A percentile compares a stretch with the other conserved stretches of the same genome.
phyloP scores from a whole-genome alignment of 108 stramenopile genomes.

The Nitzschia sp. region DNA sequence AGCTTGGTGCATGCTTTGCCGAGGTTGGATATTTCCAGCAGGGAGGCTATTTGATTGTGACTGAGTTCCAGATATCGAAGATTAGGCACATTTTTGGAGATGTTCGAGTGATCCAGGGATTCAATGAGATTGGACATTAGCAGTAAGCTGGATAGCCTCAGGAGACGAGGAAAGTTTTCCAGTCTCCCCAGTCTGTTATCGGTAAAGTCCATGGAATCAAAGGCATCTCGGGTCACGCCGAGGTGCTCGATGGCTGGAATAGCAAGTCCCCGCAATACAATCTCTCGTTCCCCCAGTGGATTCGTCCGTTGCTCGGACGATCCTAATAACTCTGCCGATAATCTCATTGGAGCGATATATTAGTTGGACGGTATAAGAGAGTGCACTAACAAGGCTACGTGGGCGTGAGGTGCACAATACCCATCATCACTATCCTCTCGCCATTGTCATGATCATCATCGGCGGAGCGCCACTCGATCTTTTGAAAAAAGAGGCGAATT shows the following conservation, averaged over 20 bases:
- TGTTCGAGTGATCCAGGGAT: slow-evolving; percentile 57
- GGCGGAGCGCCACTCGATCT: background rate
- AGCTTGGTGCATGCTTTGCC: slow-evolving; percentile 72
- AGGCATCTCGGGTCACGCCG: slow-evolving; percentile 74
- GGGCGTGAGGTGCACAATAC: no score
- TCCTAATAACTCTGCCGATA: slow-evolving; percentile 75
- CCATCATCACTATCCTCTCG: background rate
- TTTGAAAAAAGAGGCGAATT: no score
- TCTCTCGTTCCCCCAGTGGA: slow-evolving; percentile 79
- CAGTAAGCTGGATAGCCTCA: slow-evolving; percentile 49
- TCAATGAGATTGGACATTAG: slow-evolving; percentile 69
- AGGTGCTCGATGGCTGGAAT: slow-evolving; percentile 82
- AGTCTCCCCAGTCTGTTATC: slow-evolving; percentile 74
- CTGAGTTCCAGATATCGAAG: slow-evolving; percentile 57
- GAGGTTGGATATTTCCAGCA: slow-evolving; percentile 66
- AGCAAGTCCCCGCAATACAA: slow-evolving; percentile 76
- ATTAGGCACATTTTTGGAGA: slow-evolving; percentile 60
- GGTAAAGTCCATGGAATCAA: slow-evolving; percentile 78
- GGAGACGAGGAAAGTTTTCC: slow-evolving; percentile 77
- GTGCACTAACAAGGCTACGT: no score
- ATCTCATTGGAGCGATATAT: slow-evolving; percentile 57
- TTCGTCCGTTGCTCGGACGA: slow-evolving; percentile 86
- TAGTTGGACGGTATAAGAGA: no score
- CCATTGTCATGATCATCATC: background rate
- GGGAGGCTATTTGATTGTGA: slow-evolving; percentile 64